Conservation (phyloP, 805 yeast species). For the Suhomyces sp. region DNA sequence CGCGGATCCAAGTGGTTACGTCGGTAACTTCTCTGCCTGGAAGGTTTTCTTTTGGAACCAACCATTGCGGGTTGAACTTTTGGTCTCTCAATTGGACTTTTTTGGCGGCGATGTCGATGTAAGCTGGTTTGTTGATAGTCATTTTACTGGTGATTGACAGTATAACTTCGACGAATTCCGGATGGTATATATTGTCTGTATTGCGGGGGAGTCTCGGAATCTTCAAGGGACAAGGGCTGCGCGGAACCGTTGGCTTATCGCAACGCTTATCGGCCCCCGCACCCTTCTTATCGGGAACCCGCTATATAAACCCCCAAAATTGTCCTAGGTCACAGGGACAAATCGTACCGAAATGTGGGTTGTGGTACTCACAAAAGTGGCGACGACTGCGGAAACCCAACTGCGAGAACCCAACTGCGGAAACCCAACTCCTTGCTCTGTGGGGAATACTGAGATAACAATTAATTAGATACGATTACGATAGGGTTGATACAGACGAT, state of each 20-base stretch:
- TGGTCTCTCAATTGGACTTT: constrained; percentile 41
- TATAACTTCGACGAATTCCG: not conserved
- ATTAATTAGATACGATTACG: not conserved
- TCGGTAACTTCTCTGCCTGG: constrained; percentile 33
- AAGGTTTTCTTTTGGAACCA: constrained; percentile 28
- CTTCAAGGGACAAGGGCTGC: not conserved
- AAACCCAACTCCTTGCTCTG: not conserved
- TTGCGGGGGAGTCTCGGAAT: not conserved
- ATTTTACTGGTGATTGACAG: not conserved
- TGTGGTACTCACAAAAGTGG: not conserved
- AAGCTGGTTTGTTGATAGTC: constrained; percentile 10
- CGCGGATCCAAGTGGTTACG: constrained; percentile 34
- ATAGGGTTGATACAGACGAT: no score
- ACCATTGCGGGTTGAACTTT: constrained; percentile 47
- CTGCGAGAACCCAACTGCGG: no score
- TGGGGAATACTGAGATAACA: not conserved
- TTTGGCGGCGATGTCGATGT: constrained; percentile 38
- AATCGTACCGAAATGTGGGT: not conserved
- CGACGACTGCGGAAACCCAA: not conserved
- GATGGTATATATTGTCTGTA: not conserved
- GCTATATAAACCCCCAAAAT: constrained; percentile 1
- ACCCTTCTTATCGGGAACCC: not conserved
- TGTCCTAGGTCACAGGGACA: constrained; percentile 7
- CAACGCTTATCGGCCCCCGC: not conserved
- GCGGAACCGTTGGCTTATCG: not conserved